Base-by-base conservation (phyloP, 2,329 filamentous ascomycete species). In the Aspergillus alliaceus region DNA sequence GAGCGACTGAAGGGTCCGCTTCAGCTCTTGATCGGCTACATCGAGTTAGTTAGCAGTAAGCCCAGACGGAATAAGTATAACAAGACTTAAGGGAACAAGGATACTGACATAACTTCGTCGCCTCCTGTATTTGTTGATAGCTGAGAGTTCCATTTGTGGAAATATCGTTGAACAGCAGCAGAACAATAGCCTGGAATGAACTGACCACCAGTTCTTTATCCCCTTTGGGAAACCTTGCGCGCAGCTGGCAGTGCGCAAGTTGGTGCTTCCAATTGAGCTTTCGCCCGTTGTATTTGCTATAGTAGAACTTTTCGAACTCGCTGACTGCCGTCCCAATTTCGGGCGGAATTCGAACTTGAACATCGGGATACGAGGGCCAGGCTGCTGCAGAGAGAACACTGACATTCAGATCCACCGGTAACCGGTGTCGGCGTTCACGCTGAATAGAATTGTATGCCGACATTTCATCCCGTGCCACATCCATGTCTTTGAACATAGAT, bases 401-500 rank as follows among this genome's bases (percentile, higher is more conserved):
- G 66, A 98, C 95, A 59, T 86, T 86, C 15, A 98, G 81, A 71
- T 95, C 90, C 40, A 96, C 73, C 1, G 77, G 72, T 6, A 81
- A 73, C 57, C 81, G 85, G 54, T 82, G 82, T 51, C 82, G 81
- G 15, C 84, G 81, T 76, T 84, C 82, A 60, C 85, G 82, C 47
- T 84, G 77, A 75, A 92, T 73, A 75, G 83, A 79, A 73, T 89
- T 95, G 78, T 96, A 99, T 0, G 89, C 86, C n/a, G 83, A 77
- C 89, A 98, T 96, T 71, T 98, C 93, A 66, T 98, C 95, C 59
- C 90, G 89, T 12, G 90, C 90, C 20, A 97, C 83, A 70, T 97
- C 93, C 74, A 98, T 91, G 69, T 99, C 95, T 74, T 96, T 96
- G 80, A 99, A 99, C 95, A 99, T 99, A 61, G 93, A 91, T 75